A percentile compares a stretch with the other conserved stretches of the same genome.
Conservation (phyloP, 345 rosid species). For the Camelina neglecta region DNA sequence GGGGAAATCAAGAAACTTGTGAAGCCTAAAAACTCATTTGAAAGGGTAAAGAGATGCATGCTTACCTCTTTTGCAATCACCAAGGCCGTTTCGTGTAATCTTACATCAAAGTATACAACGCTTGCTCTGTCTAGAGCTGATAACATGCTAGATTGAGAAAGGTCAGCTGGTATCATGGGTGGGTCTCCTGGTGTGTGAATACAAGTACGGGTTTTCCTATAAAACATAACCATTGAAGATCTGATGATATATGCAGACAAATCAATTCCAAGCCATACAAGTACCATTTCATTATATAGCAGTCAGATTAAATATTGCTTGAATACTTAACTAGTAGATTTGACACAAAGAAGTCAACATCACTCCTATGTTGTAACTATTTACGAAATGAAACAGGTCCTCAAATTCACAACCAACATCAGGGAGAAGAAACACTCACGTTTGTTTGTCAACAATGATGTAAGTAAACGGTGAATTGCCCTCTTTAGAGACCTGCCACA, state of each 20-base stretch:
- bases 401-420: constrained; percentile 23
- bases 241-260: neutral
- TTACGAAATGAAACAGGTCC: neutral
- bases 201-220: constrained; percentile 93
- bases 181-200: constrained; percentile 88
- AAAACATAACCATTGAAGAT: constrained; percentile 16
- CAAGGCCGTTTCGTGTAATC: constrained; percentile 69
- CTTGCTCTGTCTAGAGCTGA: constrained; percentile 68
- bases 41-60: constrained; percentile 21
- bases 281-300: neutral
- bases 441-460: constrained; percentile 75
- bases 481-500: constrained; percentile 66
- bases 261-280: constrained; percentile 7
- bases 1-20: neutral
- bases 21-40: neutral
- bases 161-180: constrained; percentile 65
- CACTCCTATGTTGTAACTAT: neutral
- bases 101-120: constrained; percentile 71
- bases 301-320: neutral
- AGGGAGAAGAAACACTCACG: constrained; percentile 53
- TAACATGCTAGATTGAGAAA: constrained; percentile 52
- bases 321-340: neutral
- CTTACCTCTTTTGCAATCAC: constrained; percentile 74
- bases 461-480: constrained; percentile 90
- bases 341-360: neutral